Evolutionary conservation across 2,329 filamentous ascomycete species (phyloP), one percentile per base, ranked within the genome.

Genomic region (Talaromyces pinophilus): DNA sequence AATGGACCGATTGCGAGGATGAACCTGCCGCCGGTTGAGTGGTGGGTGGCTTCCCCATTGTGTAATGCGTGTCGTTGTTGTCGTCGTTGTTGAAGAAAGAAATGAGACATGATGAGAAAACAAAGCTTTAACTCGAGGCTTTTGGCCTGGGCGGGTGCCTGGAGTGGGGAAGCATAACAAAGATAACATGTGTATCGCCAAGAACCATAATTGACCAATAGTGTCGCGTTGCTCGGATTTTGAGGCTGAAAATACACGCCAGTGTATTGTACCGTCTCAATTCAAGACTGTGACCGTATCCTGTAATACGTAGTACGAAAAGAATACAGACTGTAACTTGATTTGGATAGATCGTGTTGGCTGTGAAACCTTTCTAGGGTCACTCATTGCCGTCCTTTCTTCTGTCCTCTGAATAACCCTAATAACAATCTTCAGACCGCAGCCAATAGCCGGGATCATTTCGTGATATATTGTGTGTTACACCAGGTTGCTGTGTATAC

Each of bases 1-100:
- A 63, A 52, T 67, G 65, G 25, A 40, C 22, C 8, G 65, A 67
- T 30, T 55, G 52, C 19, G 60, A 63, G 5, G 65, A 52, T 17
- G 54, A 28, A 17, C 57, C 42, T 13, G 22, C 33, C 22, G n/a
- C 15, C 25, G 33, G 19, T 30, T 46, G 62, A 22, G 50, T 11
- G 38, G 25, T 19, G 30, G 38, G 11, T 15, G 52, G 64, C 19
- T 63, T 59, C 5, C 65, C 61, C 65, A 67, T 67, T 22, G 30
- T 22, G 52, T 35, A 13, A 8, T 38, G 19, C 19, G 38, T 2
- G 54, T 25, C 33, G 33, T 38, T 33, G 11, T 35, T 7, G 7
- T 19, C 35, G 50, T 22, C 10, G 44, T 10, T 38, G 35, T 35
- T 35, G 33, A 35, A 11, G 10, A 13, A 38, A 38, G 5, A 11